Base-by-base conservation (phyloP, 192 early-diverging fungal genomes). In the Podila minutissima region DNA sequence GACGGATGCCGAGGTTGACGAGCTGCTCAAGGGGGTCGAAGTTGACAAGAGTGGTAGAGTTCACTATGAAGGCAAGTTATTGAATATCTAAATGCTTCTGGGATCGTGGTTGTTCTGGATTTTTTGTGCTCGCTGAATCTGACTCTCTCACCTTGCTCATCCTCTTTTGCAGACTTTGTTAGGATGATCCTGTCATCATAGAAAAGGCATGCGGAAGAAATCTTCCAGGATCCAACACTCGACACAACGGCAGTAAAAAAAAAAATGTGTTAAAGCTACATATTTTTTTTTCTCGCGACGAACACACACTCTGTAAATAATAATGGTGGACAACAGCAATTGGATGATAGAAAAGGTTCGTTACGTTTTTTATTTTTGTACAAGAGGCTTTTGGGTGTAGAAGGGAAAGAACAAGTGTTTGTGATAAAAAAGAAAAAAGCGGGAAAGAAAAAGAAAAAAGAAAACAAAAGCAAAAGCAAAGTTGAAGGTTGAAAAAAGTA, bases 31-130 rank as follows among this genome's bases (percentile, higher is more conserved):
- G 85, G 91, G 89, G 67, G 88, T 92, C 28, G 86, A 91, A 38
- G 85, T 92, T 72, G 91, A 93, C 78, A 93, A 94, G 74, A 88
- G 91, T 63, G 93, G 93, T 35, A 91, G 91, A 70, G 92, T 95
- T 64, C 90, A 93, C 83, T 95, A 95, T 83, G 93, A 93, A 69
- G 92, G 89, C 89, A 76, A 82, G 41, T 38, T 10, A 33, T 33
- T 33, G n/a, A 15, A 32, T 33, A 49, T 48, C 59, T 26, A 28
- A 19, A 9, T 61, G 24, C 4, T 50, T 10, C 33, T 33, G 33
- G n/a, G 3, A 2, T 50, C 46, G 13, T 51, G 2, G n/a, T n/a
- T 50, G 2, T 9, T 46, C n/a, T 11, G 8, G 41, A 2, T 10
- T 10, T 33, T 33, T 53, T 66, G 10, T 15, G 31, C 8, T 64